Evolutionary conservation across 179 eudicot genomes (phyloP).

Genomic region (Silene vulgaris): DNA sequence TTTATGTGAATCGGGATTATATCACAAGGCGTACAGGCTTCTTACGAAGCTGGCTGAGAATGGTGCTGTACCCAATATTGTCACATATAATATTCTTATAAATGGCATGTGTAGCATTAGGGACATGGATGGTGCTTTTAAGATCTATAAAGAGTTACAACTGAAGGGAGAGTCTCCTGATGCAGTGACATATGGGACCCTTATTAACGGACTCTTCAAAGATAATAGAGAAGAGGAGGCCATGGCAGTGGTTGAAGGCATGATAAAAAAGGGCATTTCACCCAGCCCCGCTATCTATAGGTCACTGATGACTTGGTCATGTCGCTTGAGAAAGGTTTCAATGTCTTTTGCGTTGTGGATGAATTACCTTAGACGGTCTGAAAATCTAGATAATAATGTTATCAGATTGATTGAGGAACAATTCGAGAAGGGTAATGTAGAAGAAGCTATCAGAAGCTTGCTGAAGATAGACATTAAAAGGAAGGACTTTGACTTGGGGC

Average conservation of each 20-base stretch:
- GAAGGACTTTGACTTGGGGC: conserved; percentile 46
- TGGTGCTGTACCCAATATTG: conserved; percentile 50
- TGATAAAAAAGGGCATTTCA: conserved; percentile 40
- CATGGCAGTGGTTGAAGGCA: conserved; percentile 42
- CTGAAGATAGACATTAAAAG: conserved; percentile 52
- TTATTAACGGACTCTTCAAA: conserved; percentile 61
- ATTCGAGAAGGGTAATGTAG: conserved; percentile 47
- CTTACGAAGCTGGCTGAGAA: conserved; percentile 54
- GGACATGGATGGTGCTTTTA: conserved; percentile 47
- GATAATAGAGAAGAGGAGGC: conserved; percentile 53
- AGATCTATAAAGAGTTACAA: conserved; percentile 55
- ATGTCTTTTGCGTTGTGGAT: conserved; percentile 56
- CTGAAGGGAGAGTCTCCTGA: conserved; percentile 57
- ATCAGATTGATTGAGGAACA: conserved; percentile 37
- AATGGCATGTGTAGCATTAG: conserved; percentile 55
- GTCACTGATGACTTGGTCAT: conserved; percentile 62
- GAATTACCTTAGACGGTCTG: conserved; percentile 45
- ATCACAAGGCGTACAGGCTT: conserved; percentile 67
- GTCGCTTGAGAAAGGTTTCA: conserved; percentile 47
- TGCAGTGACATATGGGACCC: conserved; percentile 71
- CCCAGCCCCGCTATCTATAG: conserved; percentile 48
- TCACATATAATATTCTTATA: conserved; percentile 74
- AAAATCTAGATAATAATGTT: conserved; percentile 33
- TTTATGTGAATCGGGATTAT: conserved; percentile 50
- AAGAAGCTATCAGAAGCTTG: conserved; percentile 46